Evolutionary conservation across 345 rosid species (phyloP).

Genomic region (Salix udensis): DNA sequence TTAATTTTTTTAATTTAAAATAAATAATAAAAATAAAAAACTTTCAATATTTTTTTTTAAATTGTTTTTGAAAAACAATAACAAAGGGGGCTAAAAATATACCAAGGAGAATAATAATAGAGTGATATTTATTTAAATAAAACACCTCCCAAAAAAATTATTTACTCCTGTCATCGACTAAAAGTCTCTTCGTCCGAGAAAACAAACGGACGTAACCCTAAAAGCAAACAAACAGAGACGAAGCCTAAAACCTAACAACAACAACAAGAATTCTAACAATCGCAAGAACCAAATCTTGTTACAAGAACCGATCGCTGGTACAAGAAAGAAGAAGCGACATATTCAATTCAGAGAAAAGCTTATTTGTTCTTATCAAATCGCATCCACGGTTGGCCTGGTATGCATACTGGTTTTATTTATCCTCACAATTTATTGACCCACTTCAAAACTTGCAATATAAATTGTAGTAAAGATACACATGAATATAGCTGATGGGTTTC

Average conservation of each 20-base stretch:
- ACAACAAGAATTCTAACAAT: neutral
- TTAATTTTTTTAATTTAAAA: too few relatives aligned
- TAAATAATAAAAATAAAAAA: too few relatives aligned
- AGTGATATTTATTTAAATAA: too few relatives aligned
- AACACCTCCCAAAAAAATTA: too few relatives aligned
- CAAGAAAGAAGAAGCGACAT: neutral
- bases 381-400: neutral
- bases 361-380: neutral
- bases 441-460: neutral
- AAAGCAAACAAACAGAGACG: too few relatives aligned
- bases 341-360: neutral
- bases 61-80: too few relatives aligned
- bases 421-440: neutral
- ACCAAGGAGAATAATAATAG: too few relatives aligned
- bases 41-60: too few relatives aligned
- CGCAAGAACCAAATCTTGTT: neutral
- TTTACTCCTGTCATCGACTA: too few relatives aligned
- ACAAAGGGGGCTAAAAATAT: too few relatives aligned
- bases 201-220: too few relatives aligned
- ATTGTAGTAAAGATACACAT: neutral
- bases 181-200: too few relatives aligned
- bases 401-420: neutral
- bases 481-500: neutral
- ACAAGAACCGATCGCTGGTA: neutral
- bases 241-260: neutral